Conservation (phyloP, 306 rosid genomes). For the barrel medic (Medicago truncatula) region MtrunA17r5.0-ANR NC_053044.1:5770501-5771000, state of each 20-base stretch:
- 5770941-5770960: too few species aligned
- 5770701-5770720: background rate
- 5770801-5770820: constrained; percentile 86
- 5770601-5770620: too few species aligned
- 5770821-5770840: constrained; percentile 67
- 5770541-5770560: too few species aligned
- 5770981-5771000: too few species aligned
- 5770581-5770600: too few species aligned
- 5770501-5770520: too few species aligned
- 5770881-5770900: background rate
- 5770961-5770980: too few species aligned
- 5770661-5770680: background rate
- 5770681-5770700: constrained; percentile 4
- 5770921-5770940: too few species aligned
- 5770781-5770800: constrained; percentile 77
- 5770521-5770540: too few species aligned
- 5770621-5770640: background rate
- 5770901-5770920: too few species aligned
- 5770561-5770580: too few species aligned
- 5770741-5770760: constrained; percentile 79
- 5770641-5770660: background rate
- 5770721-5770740: background rate
- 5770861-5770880: background rate
- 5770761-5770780: constrained; percentile 84
- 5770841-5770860: constrained; percentile 40